phyloP scores from a whole-genome alignment of 2,329 filamentous ascomycete species.

The Trichoderma citrinoviride region DNA sequence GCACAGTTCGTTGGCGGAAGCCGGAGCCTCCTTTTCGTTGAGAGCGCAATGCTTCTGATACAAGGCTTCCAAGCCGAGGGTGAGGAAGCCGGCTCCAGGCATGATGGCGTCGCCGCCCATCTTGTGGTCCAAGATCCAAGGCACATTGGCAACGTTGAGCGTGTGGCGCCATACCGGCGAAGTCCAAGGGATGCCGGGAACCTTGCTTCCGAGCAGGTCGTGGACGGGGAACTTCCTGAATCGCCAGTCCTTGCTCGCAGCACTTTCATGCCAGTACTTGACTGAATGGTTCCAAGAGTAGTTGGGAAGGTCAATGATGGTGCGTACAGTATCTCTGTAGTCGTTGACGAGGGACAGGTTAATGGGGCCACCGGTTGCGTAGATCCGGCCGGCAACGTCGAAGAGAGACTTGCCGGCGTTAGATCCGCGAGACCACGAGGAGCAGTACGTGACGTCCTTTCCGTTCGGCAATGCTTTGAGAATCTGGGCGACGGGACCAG shows the following conservation, averaged over 20 bases:
- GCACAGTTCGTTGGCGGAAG: too few relatives aligned
- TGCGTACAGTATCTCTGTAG: constrained; percentile 11
- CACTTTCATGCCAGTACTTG: neutral
- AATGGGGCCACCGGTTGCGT: constrained; percentile 37
- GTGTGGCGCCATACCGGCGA: neutral
- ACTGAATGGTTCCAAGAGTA: neutral
- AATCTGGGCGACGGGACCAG: neutral
- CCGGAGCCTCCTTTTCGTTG: neutral
- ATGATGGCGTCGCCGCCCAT: neutral
- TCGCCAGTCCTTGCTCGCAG: neutral
- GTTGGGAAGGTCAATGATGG: neutral
- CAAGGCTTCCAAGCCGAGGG: constrained; percentile 37
- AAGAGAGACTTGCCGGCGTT: neutral
- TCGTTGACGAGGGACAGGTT: constrained; percentile 36
- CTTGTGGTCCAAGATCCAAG: constrained; percentile 43
- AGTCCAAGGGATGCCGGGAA: neutral
- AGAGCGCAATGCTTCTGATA: too few relatives aligned
- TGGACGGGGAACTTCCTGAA: neutral
- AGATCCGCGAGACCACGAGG: neutral
- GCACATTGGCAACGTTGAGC: constrained; percentile 26
- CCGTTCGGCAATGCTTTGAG: too few relatives aligned
- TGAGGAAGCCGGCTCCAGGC: constrained; percentile 34
- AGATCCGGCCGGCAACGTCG: constrained; percentile 35
- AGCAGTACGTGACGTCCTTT: too few relatives aligned
- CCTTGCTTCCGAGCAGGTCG: neutral